Percentiles rank a stretch among this genome's conserved stretches.
Conservation (phyloP, 768 basidiomycete genomes). For the Leucocoprinus leucothites region DNA sequence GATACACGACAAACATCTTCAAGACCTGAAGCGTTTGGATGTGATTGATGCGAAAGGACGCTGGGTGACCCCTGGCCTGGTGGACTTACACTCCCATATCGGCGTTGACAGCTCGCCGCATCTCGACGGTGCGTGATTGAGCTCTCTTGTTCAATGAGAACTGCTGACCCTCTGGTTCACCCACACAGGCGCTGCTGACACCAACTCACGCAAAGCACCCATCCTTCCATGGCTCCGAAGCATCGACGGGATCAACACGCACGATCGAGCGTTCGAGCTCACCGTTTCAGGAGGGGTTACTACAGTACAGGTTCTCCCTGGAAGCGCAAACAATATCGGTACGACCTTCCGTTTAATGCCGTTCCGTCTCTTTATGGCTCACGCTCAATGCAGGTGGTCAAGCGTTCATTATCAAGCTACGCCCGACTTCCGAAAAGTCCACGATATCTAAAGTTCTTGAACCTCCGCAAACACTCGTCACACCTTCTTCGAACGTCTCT, state of each 20-base stretch:
- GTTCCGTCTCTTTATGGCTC: background rate
- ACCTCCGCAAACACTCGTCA: conserved; percentile 54
- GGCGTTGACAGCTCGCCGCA: conserved; percentile 30
- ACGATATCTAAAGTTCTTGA: conserved; percentile 70
- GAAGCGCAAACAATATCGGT: conserved; percentile 63
- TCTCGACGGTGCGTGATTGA: conserved; percentile 25
- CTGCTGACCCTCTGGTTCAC: background rate
- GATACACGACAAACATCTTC: conserved; percentile 18
- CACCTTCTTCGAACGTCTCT: conserved; percentile 30
- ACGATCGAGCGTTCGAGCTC: conserved; percentile 58
- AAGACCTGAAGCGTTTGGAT: conserved; percentile 19
- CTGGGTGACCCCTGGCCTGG: conserved; percentile 53
- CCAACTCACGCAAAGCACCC: conserved; percentile 50
- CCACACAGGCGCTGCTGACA: conserved; percentile 45
- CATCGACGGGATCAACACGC: conserved; percentile 73
- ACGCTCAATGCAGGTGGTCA: conserved; percentile 53
- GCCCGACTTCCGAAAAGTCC: conserved; percentile 68
- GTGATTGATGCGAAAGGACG: conserved; percentile 56
- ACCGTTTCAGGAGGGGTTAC: conserved; percentile 71
- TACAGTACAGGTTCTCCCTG: conserved; percentile 73
- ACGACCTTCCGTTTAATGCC: background rate
- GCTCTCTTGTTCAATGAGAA: background rate
- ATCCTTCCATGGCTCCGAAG: conserved; percentile 64
- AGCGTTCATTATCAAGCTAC: conserved; percentile 73
- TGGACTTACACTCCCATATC: conserved; percentile 45